Evolutionary conservation across 2,329 filamentous ascomycete genomes (phyloP), one percentile per base, ranked within the genome.

Genomic region (Pyrenochaeta sp.): DNA sequence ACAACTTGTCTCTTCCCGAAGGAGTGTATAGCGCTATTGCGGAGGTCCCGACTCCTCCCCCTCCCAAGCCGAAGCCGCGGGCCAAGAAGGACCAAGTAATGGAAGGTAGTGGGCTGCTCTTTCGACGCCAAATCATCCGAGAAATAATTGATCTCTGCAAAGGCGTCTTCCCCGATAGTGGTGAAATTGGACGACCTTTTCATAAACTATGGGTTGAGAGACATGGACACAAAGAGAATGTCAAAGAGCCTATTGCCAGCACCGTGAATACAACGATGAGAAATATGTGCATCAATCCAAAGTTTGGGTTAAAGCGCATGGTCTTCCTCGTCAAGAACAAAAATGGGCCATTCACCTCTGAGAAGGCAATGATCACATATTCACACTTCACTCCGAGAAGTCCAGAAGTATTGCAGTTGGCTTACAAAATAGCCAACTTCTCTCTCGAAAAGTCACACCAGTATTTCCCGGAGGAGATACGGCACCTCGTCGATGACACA

Each of bases 141-240:
- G 80, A 86, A 27, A 82, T 88, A 39, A 67, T 88, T 12, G 76
- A 84, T 44, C 78, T 80, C 48, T 83, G 83, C 53, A 79, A 80
- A 45, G 87, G 87, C 7, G 82, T 84, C 2, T 87, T 84, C 52
- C 85, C 86, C 2, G 79, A 83, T 37, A 81, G 84, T 25, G 78
- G 77, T 44, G 85, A 87, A 62, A 78, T 88, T n/a, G 82, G 80
- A 72, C 79, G 82, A 61, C 82, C 86, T 8, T 87, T 86, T 61
- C 75, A 79, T 13, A 81, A 81, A 2, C 74, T 81, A 15, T 89
- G 86, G 85, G 75, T 81, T 78, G 68, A 78, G 57, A 80, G 79
- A 13, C 56, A 69, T 61, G 71, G 61, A 7, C 59, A 69, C 32
- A 60, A 61, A 9, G 67, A 78, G 57, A 71, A 54, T 24, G 48